Evolutionary conservation across 2,329 filamentous ascomycete genomes (phyloP).

Genomic region (Colletotrichum sp.): DNA sequence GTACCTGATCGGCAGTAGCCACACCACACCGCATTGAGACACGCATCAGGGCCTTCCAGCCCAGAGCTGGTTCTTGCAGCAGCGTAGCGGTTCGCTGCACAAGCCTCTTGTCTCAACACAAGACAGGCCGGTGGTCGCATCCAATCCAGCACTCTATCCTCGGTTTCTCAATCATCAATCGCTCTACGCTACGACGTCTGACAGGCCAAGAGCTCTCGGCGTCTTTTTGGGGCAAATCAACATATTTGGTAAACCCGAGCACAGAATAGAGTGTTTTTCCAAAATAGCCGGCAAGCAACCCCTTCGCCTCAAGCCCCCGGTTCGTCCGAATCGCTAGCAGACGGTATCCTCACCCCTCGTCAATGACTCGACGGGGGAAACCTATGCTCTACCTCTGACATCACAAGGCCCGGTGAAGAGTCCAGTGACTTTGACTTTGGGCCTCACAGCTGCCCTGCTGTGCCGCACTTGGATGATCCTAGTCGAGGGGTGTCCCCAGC

Average conservation of each 20-base stretch:
- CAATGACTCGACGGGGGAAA: slow-evolving; percentile 14
- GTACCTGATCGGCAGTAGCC: slow-evolving; percentile 16
- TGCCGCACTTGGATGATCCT: slow-evolving; percentile 1
- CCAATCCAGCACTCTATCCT: slow-evolving; percentile 7
- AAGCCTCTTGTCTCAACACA: slow-evolving; percentile 18
- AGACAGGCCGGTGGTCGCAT: slow-evolving; percentile 8
- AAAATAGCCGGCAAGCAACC: not conserved
- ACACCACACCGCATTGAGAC: slow-evolving; percentile 9
- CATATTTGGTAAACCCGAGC: not conserved
- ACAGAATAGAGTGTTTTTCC: slow-evolving; percentile 4
- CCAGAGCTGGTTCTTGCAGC: not conserved
- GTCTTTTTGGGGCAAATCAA: not conserved
- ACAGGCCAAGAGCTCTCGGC: not conserved
- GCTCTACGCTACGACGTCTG: slow-evolving; percentile 1
- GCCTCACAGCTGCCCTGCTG: not conserved
- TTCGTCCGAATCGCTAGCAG: slow-evolving; percentile 9
- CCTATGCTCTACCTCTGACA: slow-evolving; percentile 13
- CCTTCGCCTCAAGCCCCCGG: not conserved
- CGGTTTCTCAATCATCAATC: not conserved
- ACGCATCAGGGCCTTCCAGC: not conserved
- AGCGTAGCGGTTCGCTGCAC: slow-evolving; percentile 3
- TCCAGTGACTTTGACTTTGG: not conserved
- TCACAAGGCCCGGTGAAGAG: not conserved
- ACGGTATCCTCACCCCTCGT: not conserved
- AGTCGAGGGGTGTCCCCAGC: slow-evolving; percentile 8